Evolutionary conservation across 2,329 filamentous ascomycete species (phyloP), one percentile per base, ranked within the genome.

Genomic region (Fusarium cicatricum): DNA sequence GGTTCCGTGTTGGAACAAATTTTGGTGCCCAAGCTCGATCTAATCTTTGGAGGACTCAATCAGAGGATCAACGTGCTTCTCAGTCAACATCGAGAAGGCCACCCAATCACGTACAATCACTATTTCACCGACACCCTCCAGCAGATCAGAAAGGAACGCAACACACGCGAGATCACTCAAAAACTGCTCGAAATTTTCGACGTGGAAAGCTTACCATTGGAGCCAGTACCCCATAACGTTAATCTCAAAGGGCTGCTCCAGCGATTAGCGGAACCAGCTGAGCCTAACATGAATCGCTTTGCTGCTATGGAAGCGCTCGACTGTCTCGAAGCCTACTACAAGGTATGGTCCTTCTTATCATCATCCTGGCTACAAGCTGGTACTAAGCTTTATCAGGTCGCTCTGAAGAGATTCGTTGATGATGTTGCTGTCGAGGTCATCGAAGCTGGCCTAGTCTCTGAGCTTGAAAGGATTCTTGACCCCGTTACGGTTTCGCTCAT

Each of bases 101-200:
- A 84, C 60, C 81, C 81, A 0, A 82, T 84, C 31, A 86, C 82
- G 0, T 85, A 85, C 58, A 83, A 85, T 34, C 70, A 78, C 14
- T 71, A 80, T 31, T 81, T 80, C 21, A 74, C 72, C 0, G 69
- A 80, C 12, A 70, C 64, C 1, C 66, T 82, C 1, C 70, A 75
- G 26, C 63, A 67, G 1, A 49, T 69, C 21, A 69, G 71, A 5
- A 21, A 26, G 2, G 16, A 61, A 2, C 46, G 67, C 8, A n/a
- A n/a, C n/a, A n/a, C n/a, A n/a, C n/a, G n/a, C n/a, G n/a, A n/a
- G n/a, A n/a, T n/a, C n/a, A n/a, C n/a, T n/a, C n/a, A n/a, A n/a
- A n/a, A n/a, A n/a, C n/a, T n/a, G n/a, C n/a, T n/a, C n/a, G n/a
- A n/a, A n/a, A n/a, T n/a, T n/a, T n/a, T n/a, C n/a, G n/a, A n/a